Evolutionary conservation across 2,329 filamentous ascomycete species (phyloP), one percentile per base, ranked within the genome.

Genomic region (Penicillium oxalicum): DNA sequence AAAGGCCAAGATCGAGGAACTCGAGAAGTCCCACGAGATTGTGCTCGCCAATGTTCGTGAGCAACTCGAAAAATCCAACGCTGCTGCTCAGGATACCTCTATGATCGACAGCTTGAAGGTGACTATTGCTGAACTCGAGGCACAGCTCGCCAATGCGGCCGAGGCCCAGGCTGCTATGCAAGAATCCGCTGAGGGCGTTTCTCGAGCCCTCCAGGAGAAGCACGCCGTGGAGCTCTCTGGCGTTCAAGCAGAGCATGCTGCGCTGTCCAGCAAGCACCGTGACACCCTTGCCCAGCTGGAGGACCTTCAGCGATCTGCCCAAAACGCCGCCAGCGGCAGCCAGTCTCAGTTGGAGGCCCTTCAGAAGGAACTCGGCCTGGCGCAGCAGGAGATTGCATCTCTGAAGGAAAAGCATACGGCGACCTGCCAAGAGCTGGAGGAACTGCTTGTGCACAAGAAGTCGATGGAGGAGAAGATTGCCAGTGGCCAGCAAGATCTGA

Each of bases 281-380:
- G 56, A 60, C n/a, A 45, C 69, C 53, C 48, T 59, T 61, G 50
- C 68, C 60, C 82, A 84, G 50, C 75, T 94, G 41, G 88, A 94
- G 47, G 87, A 90, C 28, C 93, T 95, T 66, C 89, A 91, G 49
- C 78, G 86, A 60, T 88, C 89, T 25, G 33, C 42, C 32, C 74
- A 94, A 52, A 86, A 86, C 27, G 84, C 90, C 55, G 88, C 88
- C 54, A 93, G 94, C 78, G 79, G 74, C 51, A 73, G 78, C 51
- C 82, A 83, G 72, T 82, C 82, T 65, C 79, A 88, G 42, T 71
- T 86, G 45, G 85, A 84, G 71, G 74, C 74, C 11, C 77, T 84
- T 35, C 80, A 81, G 71, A 82, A 82, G 65, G 61, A 71, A 44
- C 61, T 70, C 8, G 55, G 62, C 25, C 57, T 61, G n/a, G 58